Evolutionary conservation across 805 yeast species (phyloP), one percentile per base, ranked within the genome.

Genomic region (Jamesozyma hellenica): DNA sequence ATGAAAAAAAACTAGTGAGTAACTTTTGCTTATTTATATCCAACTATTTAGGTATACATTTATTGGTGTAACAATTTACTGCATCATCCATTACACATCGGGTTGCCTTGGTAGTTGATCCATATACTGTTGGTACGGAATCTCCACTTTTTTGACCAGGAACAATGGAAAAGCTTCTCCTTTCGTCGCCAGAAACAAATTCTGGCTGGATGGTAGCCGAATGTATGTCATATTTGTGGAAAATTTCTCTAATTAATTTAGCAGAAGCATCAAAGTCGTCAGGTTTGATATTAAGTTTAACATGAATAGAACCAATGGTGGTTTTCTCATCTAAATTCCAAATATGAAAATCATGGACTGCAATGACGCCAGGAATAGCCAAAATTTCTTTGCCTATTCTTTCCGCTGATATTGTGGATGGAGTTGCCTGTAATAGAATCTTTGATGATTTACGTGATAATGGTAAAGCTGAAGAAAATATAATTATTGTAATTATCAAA

Each of bases 161-260:
- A 25, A 62, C 50, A 27, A 55, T 52, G 5, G 65, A 58, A 36
- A 63, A 54, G 41, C 61, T 56, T 46, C 62, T 52, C 40, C 56
- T 55, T 32, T 53, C 55, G 26, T 58, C 64, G 10, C 58, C 53
- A 6, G 53, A 47, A 4, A 68, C 58, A 53, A 90, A 92, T 64
- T 90, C 98, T 0, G 98, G 98, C 63, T 90, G 98, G 37, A 92
- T 88, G 1, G 98, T 90, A 15, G 90, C 95, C 28, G 92, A 82
- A 54, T 88, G 94, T 44, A 90, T 79, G 34, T 95, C 95, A 55
- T 79, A 81, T 21, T 72, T 77, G 52, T 85, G 95, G 52, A 90
- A 70, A 34, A 87, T 78, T 38, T 74, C 74, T 60, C 92, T 76
- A 39, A 90, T 90, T 42, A 74, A 72, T 36, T 77, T 69, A 8